These are phyloP conservation scores for Acanthamoeba sp. DNA, from an alignment of 208 protist genomes.

Conservation along the genomic window DNA sequence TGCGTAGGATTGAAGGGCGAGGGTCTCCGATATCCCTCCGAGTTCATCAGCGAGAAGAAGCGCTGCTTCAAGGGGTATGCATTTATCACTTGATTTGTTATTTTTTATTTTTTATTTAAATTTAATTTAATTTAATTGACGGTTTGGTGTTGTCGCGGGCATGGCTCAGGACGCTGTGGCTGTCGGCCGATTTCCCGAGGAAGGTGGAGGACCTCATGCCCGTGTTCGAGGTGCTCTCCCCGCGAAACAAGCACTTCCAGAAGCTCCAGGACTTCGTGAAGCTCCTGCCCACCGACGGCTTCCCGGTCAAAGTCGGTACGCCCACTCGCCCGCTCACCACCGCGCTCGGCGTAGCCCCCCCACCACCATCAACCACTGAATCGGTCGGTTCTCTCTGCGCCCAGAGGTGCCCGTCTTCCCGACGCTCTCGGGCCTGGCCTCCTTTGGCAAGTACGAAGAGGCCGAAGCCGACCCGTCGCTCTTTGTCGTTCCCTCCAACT, in stretches of 20 bases:
- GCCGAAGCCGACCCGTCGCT: not conserved
- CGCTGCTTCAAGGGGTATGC: slow-evolving; percentile 24
- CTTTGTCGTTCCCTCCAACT: slow-evolving; percentile 12
- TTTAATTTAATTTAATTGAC: no score
- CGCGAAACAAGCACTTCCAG: slow-evolving; percentile 78
- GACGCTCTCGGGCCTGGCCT: not conserved
- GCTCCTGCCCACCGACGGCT: slow-evolving; percentile 76
- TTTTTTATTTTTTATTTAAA: no score
- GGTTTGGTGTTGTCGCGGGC: no score
- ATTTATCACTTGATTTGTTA: no score
- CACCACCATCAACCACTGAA: not conserved
- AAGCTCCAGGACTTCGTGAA: slow-evolving; percentile 77
- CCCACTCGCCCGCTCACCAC: not conserved
- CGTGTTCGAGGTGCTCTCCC: slow-evolving; percentile 79
- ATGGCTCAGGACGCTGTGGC: slow-evolving; percentile 65
- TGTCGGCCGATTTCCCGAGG: slow-evolving; percentile 76
- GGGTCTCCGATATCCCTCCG: not conserved
- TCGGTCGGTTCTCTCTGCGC: not conserved
- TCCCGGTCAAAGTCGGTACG: slow-evolving; percentile 71
- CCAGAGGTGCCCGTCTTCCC: slow-evolving; percentile 38
- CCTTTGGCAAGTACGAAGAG: slow-evolving; percentile 33
- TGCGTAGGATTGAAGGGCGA: not conserved
- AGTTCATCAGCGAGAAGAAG: slow-evolving; percentile 7
- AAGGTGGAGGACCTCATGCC: slow-evolving; percentile 79
- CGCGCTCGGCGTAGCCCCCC: not conserved